Evolutionary conservation across 169 alveolate genomes (phyloP).

Genomic region (Cardiosporidium cionae): DNA sequence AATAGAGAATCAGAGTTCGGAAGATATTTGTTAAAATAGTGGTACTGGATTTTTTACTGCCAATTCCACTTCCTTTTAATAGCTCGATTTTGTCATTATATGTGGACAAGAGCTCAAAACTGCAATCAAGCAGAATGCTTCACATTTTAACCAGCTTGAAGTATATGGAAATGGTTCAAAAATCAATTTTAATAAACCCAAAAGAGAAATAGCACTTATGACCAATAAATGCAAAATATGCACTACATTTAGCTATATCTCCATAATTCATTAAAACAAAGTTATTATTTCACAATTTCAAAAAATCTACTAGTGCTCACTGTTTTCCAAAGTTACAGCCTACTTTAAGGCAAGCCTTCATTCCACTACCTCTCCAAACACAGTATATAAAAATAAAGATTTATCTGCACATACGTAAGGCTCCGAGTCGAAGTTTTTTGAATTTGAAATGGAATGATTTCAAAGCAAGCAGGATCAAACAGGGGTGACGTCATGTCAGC

Average conservation of each 20-base stretch:
- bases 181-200: background rate
- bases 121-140: too few species aligned
- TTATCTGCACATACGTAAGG: background rate
- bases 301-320: background rate
- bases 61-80: slow-evolving; percentile 71
- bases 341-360: background rate
- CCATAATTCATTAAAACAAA: background rate
- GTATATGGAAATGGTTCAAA: too few species aligned
- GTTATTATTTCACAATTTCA: background rate
- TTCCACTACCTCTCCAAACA: background rate
- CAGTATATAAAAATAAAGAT: background rate
- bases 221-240: background rate
- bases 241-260: background rate
- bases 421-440: background rate
- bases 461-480: background rate
- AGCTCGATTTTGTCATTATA: slow-evolving; percentile 65
- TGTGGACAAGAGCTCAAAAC: slow-evolving; percentile 48
- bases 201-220: background rate
- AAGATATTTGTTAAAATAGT: slow-evolving; percentile 57
- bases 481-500: background rate
- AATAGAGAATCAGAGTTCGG: slow-evolving; percentile 59
- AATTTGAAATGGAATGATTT: background rate
- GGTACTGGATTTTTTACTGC: slow-evolving; percentile 65
- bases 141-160: too few species aligned
- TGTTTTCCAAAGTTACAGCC: background rate